Conservation (phyloP, 78 protist genomes). For the Creolimax fragrantissima region DNA sequence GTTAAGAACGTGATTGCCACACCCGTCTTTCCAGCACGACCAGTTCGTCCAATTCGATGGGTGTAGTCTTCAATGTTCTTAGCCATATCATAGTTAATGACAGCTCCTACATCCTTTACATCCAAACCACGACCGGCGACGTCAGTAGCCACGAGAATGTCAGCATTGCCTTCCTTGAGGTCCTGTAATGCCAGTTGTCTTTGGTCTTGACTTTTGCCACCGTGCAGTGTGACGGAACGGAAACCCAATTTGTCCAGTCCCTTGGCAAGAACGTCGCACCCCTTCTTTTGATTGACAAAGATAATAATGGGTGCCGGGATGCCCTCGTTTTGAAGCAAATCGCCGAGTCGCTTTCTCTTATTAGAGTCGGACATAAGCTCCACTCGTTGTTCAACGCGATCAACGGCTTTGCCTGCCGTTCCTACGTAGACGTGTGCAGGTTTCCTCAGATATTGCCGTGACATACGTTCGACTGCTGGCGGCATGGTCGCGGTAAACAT, state of each 20-base stretch:
- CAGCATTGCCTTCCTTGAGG: constrained; percentile 6
- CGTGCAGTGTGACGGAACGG: neutral
- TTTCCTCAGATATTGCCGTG: neutral
- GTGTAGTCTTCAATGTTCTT: constrained; percentile 60
- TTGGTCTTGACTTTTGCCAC: neutral
- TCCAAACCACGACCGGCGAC: constrained; percentile 85
- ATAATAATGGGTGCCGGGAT: neutral
- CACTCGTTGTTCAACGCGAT: neutral
- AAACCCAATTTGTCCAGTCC: neutral
- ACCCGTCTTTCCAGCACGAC: constrained; percentile 90
- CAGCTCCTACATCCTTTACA: constrained; percentile 71
- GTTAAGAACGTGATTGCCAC: constrained; percentile 73
- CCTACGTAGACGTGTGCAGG: neutral
- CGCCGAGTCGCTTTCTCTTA: neutral
- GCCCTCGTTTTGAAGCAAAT: neutral
- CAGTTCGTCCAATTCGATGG: constrained; percentile 91
- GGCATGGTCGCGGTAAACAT: constrained; percentile 71
- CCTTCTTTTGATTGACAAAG: constrained; percentile 7
- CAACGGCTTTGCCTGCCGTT: neutral
- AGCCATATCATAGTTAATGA: constrained; percentile 91
- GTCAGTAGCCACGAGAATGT: constrained; percentile 67
- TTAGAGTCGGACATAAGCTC: neutral
- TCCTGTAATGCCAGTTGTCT: neutral
- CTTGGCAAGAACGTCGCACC: neutral
- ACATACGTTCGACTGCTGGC: neutral